These are phyloP conservation scores for Gliomastix tumulicola DNA, from an alignment of 2,329 filamentous ascomycete species.

Conservation along the genomic window DNA sequence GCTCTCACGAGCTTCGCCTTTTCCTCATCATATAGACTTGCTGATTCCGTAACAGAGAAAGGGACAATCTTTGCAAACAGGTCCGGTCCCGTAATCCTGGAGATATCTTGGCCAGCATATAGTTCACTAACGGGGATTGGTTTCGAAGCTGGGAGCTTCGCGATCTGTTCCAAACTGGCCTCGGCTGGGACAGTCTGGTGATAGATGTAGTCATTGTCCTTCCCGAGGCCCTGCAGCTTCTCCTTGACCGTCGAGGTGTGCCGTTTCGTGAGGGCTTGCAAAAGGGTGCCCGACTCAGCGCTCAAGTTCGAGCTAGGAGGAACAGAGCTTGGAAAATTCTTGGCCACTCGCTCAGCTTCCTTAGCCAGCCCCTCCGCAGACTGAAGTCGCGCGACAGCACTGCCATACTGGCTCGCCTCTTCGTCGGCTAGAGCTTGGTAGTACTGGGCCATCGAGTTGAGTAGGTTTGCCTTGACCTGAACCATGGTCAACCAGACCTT, in stretches of 20 bases:
- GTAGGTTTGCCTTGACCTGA: constrained; percentile 79
- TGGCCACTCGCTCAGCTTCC: constrained; percentile 70
- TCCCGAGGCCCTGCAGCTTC: constrained; percentile 66
- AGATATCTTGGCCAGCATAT: constrained; percentile 95
- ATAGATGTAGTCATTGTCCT: constrained; percentile 98
- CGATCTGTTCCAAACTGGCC: constrained; percentile 70
- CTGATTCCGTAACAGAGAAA: constrained; percentile 91
- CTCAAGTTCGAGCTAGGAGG: constrained; percentile 77
- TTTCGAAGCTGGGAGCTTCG: constrained; percentile 91
- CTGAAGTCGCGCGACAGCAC: constrained; percentile 76
- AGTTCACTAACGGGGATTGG: constrained; percentile 95
- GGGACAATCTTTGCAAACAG: constrained; percentile 96
- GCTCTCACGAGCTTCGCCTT: constrained; percentile 93
- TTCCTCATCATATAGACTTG: constrained; percentile 95
- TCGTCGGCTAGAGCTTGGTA: constrained; percentile 90
- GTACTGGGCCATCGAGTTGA: constrained; percentile 83
- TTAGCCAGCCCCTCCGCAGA: constrained; percentile 72
- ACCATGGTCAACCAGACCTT: constrained; percentile 84
- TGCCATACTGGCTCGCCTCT: constrained; percentile 79
- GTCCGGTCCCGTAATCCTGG: constrained; percentile 92
- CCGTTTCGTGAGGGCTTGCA: constrained; percentile 78
- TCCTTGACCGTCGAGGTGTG: constrained; percentile 77
- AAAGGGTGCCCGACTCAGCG: constrained; percentile 65
- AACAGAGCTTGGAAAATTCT: constrained; percentile 71
- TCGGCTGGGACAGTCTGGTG: constrained; percentile 87